Evolutionary conservation across 192 early-diverging fungal genomes (phyloP), one percentile per base, ranked within the genome.

Genomic region (Pecoramyces ruminantium): DNA sequence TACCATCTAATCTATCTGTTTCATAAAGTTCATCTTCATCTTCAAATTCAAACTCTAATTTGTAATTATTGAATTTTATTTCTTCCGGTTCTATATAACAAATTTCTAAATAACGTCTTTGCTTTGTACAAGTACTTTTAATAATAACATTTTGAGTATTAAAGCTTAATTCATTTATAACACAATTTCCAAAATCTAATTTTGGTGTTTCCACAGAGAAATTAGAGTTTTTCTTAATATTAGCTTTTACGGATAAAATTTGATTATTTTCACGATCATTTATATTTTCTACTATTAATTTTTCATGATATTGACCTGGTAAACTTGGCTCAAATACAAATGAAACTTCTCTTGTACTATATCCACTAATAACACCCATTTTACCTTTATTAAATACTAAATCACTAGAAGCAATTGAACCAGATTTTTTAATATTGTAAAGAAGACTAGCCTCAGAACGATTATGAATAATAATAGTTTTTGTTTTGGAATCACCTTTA

Each of bases 301-400:
- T 91, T 84, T 99, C 97, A 80, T 92, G 90, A 82, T 94, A 99
- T 27, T 85, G 84, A 4, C 97, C 97, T 12, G 93, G 86, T n/a
- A 99, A 85, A 16, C 94, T 93, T 2, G 97, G 97, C 18, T 93
- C 89, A 85, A 99, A 98, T 17, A 92, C 89, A 88, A 98, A 98
- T 39, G 93, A 94, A 2, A 99, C 89, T 84, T 97, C 96, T 30
- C 92, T 92, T 86, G 94, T 96, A 77, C 94, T 94, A 82, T 93
- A 96, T 2, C 92, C 93, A 29, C 96, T 92, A 38, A 99, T 90
- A 2, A 99, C 89, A 79, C 97, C 97, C 51, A 93, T 92, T 21
- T 92, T 89, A 34, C 93, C 93, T 38, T 90, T 89, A 27, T 91
- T 90, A 21, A 97, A 86, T 25, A 90, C 86, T 28, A 99, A 88